A percentile compares a stretch with the other conserved stretches of the same genome.
phyloP scores from a whole-genome alignment of 371 early-diverging fungal species.

The Homolaphlyctis polyrhiza region DNA sequence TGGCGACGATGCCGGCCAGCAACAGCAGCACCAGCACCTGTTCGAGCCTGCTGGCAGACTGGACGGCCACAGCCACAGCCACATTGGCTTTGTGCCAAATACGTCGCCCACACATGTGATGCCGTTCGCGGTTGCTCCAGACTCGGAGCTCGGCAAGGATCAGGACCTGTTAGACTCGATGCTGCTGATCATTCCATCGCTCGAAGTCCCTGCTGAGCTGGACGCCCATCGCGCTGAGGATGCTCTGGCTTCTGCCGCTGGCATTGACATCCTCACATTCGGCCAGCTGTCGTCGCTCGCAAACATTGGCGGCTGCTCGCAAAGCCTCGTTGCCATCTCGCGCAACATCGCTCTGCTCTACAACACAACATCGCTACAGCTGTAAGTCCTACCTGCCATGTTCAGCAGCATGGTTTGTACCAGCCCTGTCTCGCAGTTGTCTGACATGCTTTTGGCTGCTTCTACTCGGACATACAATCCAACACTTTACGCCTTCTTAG shows the following conservation, averaged over 20 bases:
- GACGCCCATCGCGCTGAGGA: not conserved
- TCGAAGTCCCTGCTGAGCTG: not conserved
- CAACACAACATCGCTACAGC: slow-evolving; percentile 31
- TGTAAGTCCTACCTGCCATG: slow-evolving; percentile 21
- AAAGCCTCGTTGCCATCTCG: slow-evolving; percentile 23
- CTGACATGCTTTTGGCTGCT: too few relatives aligned
- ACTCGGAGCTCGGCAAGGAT: not conserved
- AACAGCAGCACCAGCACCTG: too few relatives aligned
- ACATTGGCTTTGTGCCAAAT: too few relatives aligned
- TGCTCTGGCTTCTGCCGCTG: not conserved
- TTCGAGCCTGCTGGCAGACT: too few relatives aligned
- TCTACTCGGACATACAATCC: not conserved
- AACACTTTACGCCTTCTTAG: slow-evolving; percentile 18
- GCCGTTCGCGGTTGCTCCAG: too few relatives aligned
- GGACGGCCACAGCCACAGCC: too few relatives aligned
- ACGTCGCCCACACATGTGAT: too few relatives aligned
- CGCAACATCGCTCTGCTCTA: slow-evolving; percentile 35
- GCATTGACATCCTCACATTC: slow-evolving; percentile 6
- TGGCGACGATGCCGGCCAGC: too few relatives aligned
- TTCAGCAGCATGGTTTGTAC: not conserved
- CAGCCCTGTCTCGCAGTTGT: too few relatives aligned
- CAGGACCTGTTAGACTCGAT: not conserved
- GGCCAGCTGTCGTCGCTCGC: slow-evolving; percentile 18
- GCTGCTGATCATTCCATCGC: not conserved
- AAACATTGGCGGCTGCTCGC: slow-evolving; percentile 28